These are phyloP conservation scores for Kwoniella dendrophila DNA, from an alignment of 768 basidiomycete species.

Conservation along the genomic window DNA sequence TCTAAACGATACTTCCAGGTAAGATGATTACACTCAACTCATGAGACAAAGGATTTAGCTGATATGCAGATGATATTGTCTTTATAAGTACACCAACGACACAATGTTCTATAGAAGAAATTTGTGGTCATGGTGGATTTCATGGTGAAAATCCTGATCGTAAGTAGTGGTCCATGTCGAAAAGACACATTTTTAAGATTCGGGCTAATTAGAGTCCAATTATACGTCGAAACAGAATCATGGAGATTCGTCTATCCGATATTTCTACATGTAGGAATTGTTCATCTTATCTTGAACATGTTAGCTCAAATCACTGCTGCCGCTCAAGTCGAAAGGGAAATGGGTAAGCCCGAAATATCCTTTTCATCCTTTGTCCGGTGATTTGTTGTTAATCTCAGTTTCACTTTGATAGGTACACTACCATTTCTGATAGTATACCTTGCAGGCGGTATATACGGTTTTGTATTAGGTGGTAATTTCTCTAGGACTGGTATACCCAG, in stretches of 20 bases:
- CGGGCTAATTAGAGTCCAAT: background rate
- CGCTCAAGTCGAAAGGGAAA: constrained; percentile 79
- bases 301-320: constrained; percentile 76
- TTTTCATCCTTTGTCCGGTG: background rate
- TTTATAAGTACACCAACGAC: constrained; percentile 61
- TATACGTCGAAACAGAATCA: constrained; percentile 20
- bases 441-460: constrained; percentile 91
- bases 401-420: constrained; percentile 60
- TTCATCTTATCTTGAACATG: constrained; percentile 91
- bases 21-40: constrained; percentile 1
- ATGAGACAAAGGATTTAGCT: background rate
- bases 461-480: constrained; percentile 83
- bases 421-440: constrained; percentile 82
- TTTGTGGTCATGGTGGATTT: constrained; percentile 87
- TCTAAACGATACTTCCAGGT: constrained; percentile 78
- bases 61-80: background rate
- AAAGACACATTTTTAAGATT: background rate
- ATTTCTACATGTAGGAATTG: constrained; percentile 91
- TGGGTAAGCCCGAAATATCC: constrained; percentile 60
- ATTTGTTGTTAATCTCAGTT: background rate
- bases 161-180: constrained; percentile 20
- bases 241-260: constrained; percentile 80
- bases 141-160: constrained; percentile 58
- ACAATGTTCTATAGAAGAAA: constrained; percentile 73
- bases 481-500: constrained; percentile 83